Conservation (phyloP, 441 rosid species). For the Erodium trifolium region DNA sequence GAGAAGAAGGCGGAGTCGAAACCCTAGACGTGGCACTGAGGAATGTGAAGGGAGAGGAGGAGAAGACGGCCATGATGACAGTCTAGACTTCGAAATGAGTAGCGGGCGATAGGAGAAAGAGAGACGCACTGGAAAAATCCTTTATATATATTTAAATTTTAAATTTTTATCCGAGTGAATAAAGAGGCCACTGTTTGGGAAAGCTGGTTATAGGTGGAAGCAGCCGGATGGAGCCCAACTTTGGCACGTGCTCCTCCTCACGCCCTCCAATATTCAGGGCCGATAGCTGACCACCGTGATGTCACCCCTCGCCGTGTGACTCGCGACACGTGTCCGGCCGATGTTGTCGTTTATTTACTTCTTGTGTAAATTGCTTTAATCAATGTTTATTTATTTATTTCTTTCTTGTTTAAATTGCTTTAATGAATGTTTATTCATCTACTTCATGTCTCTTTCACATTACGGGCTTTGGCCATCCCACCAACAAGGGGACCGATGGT, state of each 20-base stretch:
- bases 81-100: background rate
- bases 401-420: background rate
- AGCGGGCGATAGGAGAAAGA: background rate
- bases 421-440: background rate
- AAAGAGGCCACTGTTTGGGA: background rate
- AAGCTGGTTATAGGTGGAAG: background rate
- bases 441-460: background rate
- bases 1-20: background rate
- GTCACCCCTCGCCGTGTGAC: background rate
- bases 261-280: background rate
- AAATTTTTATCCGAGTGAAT: background rate
- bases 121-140: background rate
- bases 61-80: slow-evolving; percentile 1
- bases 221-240: background rate
- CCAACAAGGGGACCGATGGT: background rate
- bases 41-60: slow-evolving; percentile 9
- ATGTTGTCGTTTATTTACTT: background rate
- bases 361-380: no score
- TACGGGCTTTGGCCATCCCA: background rate
- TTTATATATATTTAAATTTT: no score
- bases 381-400: no score
- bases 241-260: background rate
- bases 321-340: background rate
- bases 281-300: background rate
- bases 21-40: background rate